Conservation (phyloP, 108 stramenopile species). For the Conticribra weissflogii region DNA sequence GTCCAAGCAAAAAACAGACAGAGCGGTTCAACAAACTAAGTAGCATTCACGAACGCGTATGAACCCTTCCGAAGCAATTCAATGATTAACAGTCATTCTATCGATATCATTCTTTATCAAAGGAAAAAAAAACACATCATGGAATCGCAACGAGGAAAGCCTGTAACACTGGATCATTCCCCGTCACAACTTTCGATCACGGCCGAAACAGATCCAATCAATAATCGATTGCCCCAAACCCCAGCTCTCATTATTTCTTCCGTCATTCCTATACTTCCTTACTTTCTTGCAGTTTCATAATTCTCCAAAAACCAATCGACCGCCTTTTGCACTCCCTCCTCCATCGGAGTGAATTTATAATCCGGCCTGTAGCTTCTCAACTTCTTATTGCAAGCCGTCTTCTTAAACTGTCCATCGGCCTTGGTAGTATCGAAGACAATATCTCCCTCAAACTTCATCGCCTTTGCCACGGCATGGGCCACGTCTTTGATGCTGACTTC, state of each 20-base stretch:
- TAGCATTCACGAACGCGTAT: too few species aligned
- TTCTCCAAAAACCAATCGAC: conserved; percentile 93
- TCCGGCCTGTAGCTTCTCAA: conserved; percentile 86
- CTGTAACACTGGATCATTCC: too few species aligned
- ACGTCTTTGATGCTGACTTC: conserved; percentile 97
- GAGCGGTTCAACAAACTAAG: too few species aligned
- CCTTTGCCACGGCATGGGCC: conserved; percentile 90
- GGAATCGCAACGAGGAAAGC: too few species aligned
- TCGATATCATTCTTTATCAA: too few species aligned
- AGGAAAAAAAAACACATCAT: too few species aligned
- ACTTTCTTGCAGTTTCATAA: conserved; percentile 81
- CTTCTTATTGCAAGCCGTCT: conserved; percentile 96
- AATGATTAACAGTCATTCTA: too few species aligned
- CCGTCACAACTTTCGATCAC: too few species aligned
- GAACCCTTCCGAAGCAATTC: too few species aligned
- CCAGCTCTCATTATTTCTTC: background rate
- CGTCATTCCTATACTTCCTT: background rate
- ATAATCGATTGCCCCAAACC: too few species aligned
- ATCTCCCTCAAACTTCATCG: conserved; percentile 93
- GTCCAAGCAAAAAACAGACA: too few species aligned
- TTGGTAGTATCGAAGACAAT: conserved; percentile 91
- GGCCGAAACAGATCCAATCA: too few species aligned
- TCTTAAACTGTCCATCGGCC: conserved; percentile 99
- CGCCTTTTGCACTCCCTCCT: conserved; percentile 90
- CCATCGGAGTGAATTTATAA: conserved; percentile 93